Conservation (phyloP, 2,329 filamentous ascomycete genomes). For the Dichotomopilus funicola region DNA sequence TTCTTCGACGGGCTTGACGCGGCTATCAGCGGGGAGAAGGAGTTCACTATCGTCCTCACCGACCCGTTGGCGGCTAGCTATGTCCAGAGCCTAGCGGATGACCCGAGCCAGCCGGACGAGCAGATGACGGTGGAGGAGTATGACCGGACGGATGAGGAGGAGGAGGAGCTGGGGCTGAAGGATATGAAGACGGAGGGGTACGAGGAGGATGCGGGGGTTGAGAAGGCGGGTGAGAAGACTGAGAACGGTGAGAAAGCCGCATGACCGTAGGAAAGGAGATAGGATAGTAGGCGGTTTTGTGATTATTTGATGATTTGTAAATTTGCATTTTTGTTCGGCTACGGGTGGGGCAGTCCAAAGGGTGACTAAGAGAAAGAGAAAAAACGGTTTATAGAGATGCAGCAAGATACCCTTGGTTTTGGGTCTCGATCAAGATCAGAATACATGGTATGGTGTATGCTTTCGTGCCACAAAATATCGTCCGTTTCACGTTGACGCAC, state of each 20-base stretch:
- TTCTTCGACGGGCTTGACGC: conserved; percentile 75
- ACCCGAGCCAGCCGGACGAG: conserved; percentile 62
- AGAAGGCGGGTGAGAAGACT: neutral
- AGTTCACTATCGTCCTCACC: conserved; percentile 75
- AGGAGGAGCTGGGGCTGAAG: conserved; percentile 81
- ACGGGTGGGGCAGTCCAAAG: too few relatives aligned
- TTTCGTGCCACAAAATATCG: too few relatives aligned
- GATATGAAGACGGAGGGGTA: conserved; percentile 95
- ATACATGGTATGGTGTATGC: too few relatives aligned
- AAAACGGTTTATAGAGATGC: too few relatives aligned
- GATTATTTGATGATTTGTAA: too few relatives aligned
- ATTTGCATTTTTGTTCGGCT: too few relatives aligned
- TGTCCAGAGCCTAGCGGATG: conserved; percentile 79
- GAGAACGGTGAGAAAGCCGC: neutral
- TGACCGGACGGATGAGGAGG: conserved; percentile 80
- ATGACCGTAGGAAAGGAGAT: too few relatives aligned
- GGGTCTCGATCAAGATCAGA: too few relatives aligned
- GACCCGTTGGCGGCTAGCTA: conserved; percentile 92
- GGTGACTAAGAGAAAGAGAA: too few relatives aligned
- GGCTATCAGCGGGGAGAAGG: conserved; percentile 72
- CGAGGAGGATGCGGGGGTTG: conserved; percentile 44
- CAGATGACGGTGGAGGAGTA: conserved; percentile 80
- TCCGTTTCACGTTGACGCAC: too few relatives aligned
- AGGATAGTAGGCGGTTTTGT: too few relatives aligned
- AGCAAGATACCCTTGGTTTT: too few relatives aligned